Base-by-base conservation (phyloP, 2,329 filamentous ascomycete species). In the Hymenoscyphus fructigenus region DNA sequence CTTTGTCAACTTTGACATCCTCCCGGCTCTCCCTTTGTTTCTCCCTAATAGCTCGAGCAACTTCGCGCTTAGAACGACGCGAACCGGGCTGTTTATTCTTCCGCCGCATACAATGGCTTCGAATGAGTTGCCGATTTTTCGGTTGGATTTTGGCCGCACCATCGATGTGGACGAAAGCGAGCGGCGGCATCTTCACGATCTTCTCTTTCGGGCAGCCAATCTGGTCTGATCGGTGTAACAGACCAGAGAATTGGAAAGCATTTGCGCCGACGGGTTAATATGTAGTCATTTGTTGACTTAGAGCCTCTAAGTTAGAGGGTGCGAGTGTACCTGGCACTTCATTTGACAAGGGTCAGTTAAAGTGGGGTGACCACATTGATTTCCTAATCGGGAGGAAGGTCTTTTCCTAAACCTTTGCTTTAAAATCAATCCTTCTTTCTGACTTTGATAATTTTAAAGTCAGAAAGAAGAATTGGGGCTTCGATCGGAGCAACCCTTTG, bases 71-170 rank as follows among this genome's bases (percentile, higher is more conserved):
- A n/a, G 41, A 47, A n/a, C 41, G 41, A 47, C 41, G 41, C 14
- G 41, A 47, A 47, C n/a, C n/a, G 14, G 41, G 41, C 41, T 47
- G 41, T n/a, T 47, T 47, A 47, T 47, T 47, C n/a, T 47, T 47
- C 41, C n/a, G 41, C 10, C 41, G 41, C 41, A 47, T 47, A 20
- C 41, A 47, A 20, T 47, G 41, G 14, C n/a, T 14, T 47, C 41
- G 9, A 47, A 47, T 47, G 41, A 47, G 41, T 2, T 47, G 41
- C 41, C 41, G 41, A 2, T 47, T 9, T 14, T 14, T 2, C 3
- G 41, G n/a, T 47, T 20, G 14, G n/a, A 47, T 47, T 20, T 20
- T 47, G 3, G 41, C 9, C n/a, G 41, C 14, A 47, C 41, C 41
- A 47, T 47, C 41, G 14, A 47, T 47, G 14, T 14, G 41, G 41